phyloP scores from a whole-genome alignment of 176 grass and related monocot species.

The Eleusine indica region DNA sequence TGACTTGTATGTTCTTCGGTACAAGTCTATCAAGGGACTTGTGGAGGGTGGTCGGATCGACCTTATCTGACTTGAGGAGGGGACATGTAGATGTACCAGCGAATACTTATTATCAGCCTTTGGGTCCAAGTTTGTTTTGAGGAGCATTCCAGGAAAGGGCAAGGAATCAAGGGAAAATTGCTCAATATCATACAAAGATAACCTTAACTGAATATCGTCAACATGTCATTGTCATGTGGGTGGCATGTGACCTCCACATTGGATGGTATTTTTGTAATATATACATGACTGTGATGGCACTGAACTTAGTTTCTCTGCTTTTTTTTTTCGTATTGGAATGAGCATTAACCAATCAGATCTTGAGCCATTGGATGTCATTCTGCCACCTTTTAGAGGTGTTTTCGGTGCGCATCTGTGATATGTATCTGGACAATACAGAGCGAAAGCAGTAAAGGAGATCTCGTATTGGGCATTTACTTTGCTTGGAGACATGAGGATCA shows the following conservation, averaged over 20 bases:
- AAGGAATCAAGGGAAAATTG: neutral
- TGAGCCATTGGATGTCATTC: neutral
- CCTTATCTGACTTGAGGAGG: constrained; percentile 58
- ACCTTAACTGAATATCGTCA: neutral
- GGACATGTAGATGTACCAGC: neutral
- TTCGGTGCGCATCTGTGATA: neutral
- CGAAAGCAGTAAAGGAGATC: neutral
- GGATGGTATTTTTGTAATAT: constrained; percentile 13
- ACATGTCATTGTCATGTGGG: constrained; percentile 1
- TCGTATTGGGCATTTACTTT: neutral
- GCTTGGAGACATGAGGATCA: neutral
- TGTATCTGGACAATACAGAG: neutral
- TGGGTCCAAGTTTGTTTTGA: constrained; percentile 6
- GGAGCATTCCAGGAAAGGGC: neutral
- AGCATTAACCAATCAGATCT: neutral
- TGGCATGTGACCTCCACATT: constrained; percentile 4
- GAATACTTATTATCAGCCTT: neutral
- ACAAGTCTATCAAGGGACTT: constrained; percentile 90
- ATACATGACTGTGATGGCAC: constrained; percentile 22
- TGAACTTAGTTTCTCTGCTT: constrained; percentile 2
- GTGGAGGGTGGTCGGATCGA: constrained; percentile 63
- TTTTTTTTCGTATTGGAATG: neutral
- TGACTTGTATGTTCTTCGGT: constrained; percentile 88
- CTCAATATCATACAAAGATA: neutral
- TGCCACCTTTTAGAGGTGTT: neutral